These are phyloP conservation scores for Pontederia crassipes DNA, from an alignment of 176 grass and related monocot genomes.

Conservation along the genomic window DNA sequence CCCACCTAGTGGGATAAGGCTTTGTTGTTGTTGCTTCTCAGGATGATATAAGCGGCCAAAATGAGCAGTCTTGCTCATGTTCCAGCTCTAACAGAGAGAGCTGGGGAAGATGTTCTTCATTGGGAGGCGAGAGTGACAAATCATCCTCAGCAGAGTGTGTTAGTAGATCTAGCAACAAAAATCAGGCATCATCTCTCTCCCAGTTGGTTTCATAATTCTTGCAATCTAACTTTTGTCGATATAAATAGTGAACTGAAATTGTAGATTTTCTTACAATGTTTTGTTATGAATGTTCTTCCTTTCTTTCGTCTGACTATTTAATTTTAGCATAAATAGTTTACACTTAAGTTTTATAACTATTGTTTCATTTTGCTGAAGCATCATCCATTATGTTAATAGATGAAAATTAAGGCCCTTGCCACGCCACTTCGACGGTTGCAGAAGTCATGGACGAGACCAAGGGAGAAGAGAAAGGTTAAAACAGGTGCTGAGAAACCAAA, in stretches of 20 bases:
- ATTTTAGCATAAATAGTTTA: no score
- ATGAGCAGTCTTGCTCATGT: conserved; percentile 73
- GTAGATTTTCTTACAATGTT: background rate
- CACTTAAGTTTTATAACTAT: background rate
- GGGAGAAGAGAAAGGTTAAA: conserved; percentile 50
- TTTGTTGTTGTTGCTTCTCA: no score
- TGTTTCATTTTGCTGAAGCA: background rate
- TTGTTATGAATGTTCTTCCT: no score
- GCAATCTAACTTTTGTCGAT: background rate
- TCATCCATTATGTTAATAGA: conserved; percentile 8
- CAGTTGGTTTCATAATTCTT: background rate
- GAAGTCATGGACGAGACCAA: conserved; percentile 43
- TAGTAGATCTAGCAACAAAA: conserved; percentile 35
- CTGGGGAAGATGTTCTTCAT: conserved; percentile 95
- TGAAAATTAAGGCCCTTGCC: conserved; percentile 62
- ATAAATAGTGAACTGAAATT: no score
- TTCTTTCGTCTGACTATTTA: no score
- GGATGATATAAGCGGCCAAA: conserved; percentile 50
- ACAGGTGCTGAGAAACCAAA: conserved; percentile 38
- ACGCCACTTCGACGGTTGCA: conserved; percentile 58
- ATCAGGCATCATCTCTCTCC: conserved; percentile 34
- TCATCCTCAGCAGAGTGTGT: conserved; percentile 53
- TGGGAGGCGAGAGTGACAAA: conserved; percentile 62
- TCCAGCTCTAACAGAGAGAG: conserved; percentile 89
- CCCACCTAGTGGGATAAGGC: no score